Conservation (phyloP, 495 filamentous ascomycete genomes). For the Penicillium flavigenum region DNA sequence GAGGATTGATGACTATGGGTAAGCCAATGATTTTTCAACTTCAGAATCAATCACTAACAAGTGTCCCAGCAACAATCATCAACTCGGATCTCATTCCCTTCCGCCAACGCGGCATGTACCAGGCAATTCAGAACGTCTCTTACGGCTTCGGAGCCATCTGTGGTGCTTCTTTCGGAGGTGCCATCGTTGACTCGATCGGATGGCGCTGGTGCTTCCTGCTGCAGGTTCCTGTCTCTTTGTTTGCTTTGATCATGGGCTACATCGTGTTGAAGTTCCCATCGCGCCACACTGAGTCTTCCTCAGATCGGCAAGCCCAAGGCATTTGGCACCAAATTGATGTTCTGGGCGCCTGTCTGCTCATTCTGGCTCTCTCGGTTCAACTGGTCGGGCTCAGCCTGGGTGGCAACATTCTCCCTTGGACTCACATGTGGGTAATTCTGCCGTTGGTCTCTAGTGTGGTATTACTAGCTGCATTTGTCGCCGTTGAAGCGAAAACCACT, state of each 20-base stretch:
- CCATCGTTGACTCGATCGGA: conserved; percentile 62
- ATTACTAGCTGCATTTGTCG: conserved; percentile 50
- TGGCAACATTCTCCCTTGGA: conserved; percentile 63
- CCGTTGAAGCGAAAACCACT: conserved; percentile 55
- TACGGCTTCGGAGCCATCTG: conserved; percentile 65
- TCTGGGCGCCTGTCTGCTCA: conserved; percentile 53
- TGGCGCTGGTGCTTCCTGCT: conserved; percentile 61
- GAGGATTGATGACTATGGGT: conserved; percentile 63
- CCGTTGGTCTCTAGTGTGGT: conserved; percentile 51
- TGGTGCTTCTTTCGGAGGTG: conserved; percentile 65
- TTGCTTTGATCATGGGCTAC: conserved; percentile 54
- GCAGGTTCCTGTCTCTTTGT: conserved; percentile 51
- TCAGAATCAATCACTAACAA: conserved; percentile 4
- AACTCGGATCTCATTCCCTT: conserved; percentile 68
- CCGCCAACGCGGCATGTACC: conserved; percentile 62
- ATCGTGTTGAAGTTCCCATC: conserved; percentile 51
- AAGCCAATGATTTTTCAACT: conserved; percentile 17
- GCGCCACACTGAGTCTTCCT: conserved; percentile 18
- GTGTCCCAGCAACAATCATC: conserved; percentile 55
- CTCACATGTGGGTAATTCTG: conserved; percentile 52
- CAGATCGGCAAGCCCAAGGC: conserved; percentile 28
- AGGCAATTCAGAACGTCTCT: conserved; percentile 61
- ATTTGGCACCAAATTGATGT: conserved; percentile 60
- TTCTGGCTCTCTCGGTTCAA: conserved; percentile 56
- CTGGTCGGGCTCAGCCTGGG: conserved; percentile 60